Percentiles rank a stretch among this genome's conserved stretches.
These are phyloP conservation scores for Chaetomium sp. DNA, from an alignment of 2,329 filamentous ascomycete genomes.

Conservation along the genomic window DNA sequence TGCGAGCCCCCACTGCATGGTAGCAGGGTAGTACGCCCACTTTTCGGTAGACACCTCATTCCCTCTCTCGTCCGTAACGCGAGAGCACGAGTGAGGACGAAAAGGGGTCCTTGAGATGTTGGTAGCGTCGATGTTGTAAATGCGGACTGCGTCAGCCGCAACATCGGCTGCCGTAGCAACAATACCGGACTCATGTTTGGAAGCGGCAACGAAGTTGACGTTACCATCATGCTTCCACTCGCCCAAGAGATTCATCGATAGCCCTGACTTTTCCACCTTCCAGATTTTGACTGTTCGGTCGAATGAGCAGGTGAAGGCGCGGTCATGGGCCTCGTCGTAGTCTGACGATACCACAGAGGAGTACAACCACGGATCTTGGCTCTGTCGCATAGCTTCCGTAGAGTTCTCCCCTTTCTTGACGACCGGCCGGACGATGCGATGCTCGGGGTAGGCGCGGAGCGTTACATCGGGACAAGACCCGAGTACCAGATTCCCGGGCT, in stretches of 20 bases:
- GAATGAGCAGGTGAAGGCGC: constrained; percentile 63
- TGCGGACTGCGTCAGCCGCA: constrained; percentile 54
- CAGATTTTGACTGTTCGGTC: constrained; percentile 64
- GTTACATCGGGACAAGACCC: constrained; percentile 51
- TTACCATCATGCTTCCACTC: constrained; percentile 61
- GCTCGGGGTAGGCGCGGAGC: constrained; percentile 57
- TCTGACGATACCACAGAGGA: constrained; percentile 65
- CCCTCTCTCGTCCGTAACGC: constrained; percentile 38
- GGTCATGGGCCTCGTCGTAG: constrained; percentile 49
- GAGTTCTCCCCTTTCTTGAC: constrained; percentile 59
- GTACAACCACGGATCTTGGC: constrained; percentile 65
- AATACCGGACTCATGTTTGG: constrained; percentile 49
- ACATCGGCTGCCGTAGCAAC: constrained; percentile 64
- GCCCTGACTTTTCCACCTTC: constrained; percentile 46
- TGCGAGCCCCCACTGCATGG: constrained; percentile 62
- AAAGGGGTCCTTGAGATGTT: constrained; percentile 45
- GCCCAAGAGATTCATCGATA: constrained; percentile 48
- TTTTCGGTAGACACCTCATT: constrained; percentile 44
- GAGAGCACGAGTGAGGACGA: constrained; percentile 47
- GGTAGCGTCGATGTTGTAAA: constrained; percentile 52
- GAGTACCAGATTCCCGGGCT: constrained; percentile 62
- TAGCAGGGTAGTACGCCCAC: constrained; percentile 66
- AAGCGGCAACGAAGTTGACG: constrained; percentile 64
- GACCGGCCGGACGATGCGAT: constrained; percentile 57
- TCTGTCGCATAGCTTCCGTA: constrained; percentile 57